Evolutionary conservation across 768 basidiomycete genomes (phyloP), one percentile per base, ranked within the genome.

Genomic region (Pluteus cervinus): DNA sequence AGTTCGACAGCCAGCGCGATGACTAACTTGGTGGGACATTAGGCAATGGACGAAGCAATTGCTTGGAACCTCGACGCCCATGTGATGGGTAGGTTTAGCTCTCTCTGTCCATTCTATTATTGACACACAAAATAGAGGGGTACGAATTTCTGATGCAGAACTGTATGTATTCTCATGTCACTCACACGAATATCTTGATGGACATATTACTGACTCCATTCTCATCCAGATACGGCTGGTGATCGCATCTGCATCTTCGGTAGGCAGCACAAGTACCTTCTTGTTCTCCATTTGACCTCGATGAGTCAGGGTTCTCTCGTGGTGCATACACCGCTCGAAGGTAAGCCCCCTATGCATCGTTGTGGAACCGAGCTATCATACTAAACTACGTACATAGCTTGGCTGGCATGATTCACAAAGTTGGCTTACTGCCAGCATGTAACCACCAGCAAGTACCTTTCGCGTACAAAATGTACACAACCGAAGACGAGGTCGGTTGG

Each of bases 221-320:
- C 26, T 28, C 11, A 7, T 29, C 10, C 26, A 72, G 70, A 73
- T 44, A 55, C 56, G 21, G 52, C 54, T 4, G 69, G 68, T 1
- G 76, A 80, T 54, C 66, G 63, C 34, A 75, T 81, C 34, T 79
- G 66, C 50, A 69, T 81, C 37, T 79, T 79, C 45, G 79, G 79
- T 55, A 43, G 30, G 42, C 30, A 8, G 9, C 18, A 31, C 14
- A 4, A 16, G 15, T n/a, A 23, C 5, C 35, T 16, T 21, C 16
- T 15, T 14, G 7, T 25, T 18, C 21, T 23, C 11, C 25, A 14
- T 33, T 21, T 38, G 29, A 5, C 18, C 7, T 31, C 11, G 24
- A 10, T 38, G 7, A 8, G 12, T 3, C 29, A 56, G 55, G 54
- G 1, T 82, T 82, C 52, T 77, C 76, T n/a, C 60, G 79, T 22